Base-by-base conservation (phyloP, 257 asterid species). In the Plantago major region DNA sequence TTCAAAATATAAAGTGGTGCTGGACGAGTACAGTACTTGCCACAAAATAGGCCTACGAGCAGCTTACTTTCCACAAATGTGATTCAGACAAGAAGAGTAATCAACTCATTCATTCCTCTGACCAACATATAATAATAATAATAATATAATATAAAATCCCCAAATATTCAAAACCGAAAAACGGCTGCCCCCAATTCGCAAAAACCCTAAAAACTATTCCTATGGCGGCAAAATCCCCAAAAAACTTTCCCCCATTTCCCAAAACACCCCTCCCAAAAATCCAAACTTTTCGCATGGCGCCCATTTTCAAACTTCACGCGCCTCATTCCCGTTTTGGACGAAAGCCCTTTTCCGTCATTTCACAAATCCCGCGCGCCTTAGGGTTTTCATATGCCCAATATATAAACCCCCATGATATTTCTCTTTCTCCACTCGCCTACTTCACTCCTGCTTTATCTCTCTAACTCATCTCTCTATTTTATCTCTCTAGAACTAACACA, bases 221-320 rank as follows among this genome's bases (percentile, higher is more conserved):
- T 58, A 58, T 10, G 63, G 63, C 63, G 63, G 63, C 63, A 58
- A 58, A 58, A 46, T 14, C 49, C 26, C 6, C 45, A 42, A 30
- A n/a, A n/a, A n/a, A n/a, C n/a, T n/a, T n/a, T 11, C n/a, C n/a
- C n/a, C n/a, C 3, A 0, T 3, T 38, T 17, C 47, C 63, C 30
- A 37, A 42, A 58, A 40, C 10, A 22, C n/a, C 63, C 50, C 38
- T 19, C 8, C 33, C 12, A 5, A 54, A 54, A 55, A 12, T 12
- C 15, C 0, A 48, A 48, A 48, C 3, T 48, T 48, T 10, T 19
- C 48, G 6, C 17, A 52, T 52, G 15, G 43, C 61, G 61, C 61
- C 61, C 9, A 11, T 55, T 55, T 33, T 10, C 8, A 22, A 42
- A 22, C 49, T 5, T 5, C 40, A 16, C 11, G 7, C 19, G 1